These are phyloP conservation scores for Podosphaera aphanis DNA, from an alignment of 2,329 filamentous ascomycete species.

Conservation along the genomic window DNA sequence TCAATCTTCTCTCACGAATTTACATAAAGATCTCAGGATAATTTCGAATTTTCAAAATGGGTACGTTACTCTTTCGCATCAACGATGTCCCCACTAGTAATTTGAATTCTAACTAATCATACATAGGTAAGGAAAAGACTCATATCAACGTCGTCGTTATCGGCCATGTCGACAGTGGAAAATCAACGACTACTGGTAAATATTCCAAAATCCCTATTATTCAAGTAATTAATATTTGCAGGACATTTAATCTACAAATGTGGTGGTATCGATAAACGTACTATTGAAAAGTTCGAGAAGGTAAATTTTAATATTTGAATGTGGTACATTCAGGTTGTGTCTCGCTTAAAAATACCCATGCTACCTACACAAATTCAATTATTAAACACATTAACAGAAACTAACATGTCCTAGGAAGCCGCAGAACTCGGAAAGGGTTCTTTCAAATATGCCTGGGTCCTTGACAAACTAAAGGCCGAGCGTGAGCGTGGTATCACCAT, in stretches of 20 bases:
- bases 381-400: too few species aligned
- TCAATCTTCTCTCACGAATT: too few species aligned
- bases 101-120: too few species aligned
- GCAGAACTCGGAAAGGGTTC: constrained; percentile 98
- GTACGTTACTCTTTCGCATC: too few species aligned
- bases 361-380: too few species aligned
- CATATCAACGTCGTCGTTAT: constrained; percentile 91
- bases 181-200: constrained; percentile 89
- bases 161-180: constrained; percentile 93
- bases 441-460: constrained; percentile 99
- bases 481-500: constrained; percentile 93
- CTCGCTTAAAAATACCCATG: too few species aligned
- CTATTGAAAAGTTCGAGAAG: constrained; percentile 99
- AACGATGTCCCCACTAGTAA: too few species aligned
- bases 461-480: constrained; percentile 93
- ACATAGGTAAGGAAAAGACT: too few species aligned
- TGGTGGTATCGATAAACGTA: constrained; percentile 99
- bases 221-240: constrained; percentile 19
- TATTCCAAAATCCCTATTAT: constrained; percentile 3
- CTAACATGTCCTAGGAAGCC: too few species aligned
- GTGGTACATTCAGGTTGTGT: too few species aligned
- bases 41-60: too few species aligned
- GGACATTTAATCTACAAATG: constrained; percentile 99
- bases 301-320: constrained; percentile 27
- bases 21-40: too few species aligned